phyloP scores from a whole-genome alignment of 495 filamentous ascomycete species.

The Podospora appendiculata region DNA sequence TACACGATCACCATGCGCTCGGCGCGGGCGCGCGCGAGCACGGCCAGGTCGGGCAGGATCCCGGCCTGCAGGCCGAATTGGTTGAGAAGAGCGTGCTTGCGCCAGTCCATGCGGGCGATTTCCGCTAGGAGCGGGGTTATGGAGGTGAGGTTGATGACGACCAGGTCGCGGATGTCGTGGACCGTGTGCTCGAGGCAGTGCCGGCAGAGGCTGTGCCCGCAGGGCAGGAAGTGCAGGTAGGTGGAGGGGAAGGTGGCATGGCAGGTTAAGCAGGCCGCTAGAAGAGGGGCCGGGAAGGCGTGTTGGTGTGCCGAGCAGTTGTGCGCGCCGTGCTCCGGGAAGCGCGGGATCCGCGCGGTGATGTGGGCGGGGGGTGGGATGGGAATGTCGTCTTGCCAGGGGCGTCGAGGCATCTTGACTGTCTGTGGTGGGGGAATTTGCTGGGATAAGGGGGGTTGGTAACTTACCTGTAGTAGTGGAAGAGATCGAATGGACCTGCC shows the following conservation, averaged over 20 bases:
- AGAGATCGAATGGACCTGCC: too few relatives aligned
- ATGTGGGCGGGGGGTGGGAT: too few relatives aligned
- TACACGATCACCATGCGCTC: not conserved
- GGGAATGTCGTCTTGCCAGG: too few relatives aligned
- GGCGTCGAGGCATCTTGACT: too few relatives aligned
- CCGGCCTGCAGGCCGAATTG: not conserved
- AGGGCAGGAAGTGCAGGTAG: constrained; percentile 11
- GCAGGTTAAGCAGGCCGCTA: constrained; percentile 4
- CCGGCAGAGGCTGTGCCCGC: constrained; percentile 7
- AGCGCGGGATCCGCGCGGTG: too few relatives aligned
- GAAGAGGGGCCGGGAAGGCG: too few relatives aligned
- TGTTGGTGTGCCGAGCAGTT: too few relatives aligned
- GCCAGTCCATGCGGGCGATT: not conserved
- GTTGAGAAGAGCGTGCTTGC: not conserved
- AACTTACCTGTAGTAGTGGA: too few relatives aligned
- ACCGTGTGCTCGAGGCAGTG: not conserved
- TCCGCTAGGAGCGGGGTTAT: not conserved
- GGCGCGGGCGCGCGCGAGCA: not conserved
- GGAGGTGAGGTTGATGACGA: not conserved
- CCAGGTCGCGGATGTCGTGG: not conserved
- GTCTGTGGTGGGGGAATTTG: too few relatives aligned
- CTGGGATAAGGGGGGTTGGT: too few relatives aligned
- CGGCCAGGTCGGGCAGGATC: not conserved
- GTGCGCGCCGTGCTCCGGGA: too few relatives aligned
- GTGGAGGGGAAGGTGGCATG: not conserved